These are phyloP conservation scores for Claviceps digitariae DNA, from an alignment of 2,329 filamentous ascomycete genomes.

Conservation along the genomic window DNA sequence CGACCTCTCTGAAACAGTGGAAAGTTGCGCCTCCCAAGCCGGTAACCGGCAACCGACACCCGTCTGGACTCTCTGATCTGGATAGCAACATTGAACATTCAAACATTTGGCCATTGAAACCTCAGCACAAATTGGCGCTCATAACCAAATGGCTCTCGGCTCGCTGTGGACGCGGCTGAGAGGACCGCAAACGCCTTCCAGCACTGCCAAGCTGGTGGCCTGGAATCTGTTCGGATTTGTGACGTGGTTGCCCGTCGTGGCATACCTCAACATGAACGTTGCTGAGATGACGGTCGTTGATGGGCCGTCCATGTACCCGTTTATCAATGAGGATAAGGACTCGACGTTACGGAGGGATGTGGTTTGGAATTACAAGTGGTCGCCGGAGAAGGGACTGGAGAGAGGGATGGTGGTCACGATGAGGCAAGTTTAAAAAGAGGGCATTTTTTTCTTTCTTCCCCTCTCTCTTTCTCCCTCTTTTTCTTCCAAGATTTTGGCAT, in stretches of 20 bases:
- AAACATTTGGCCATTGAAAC: too few relatives aligned
- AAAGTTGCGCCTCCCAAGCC: too few relatives aligned
- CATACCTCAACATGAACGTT: slow-evolving; percentile 48
- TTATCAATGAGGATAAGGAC: slow-evolving; percentile 54
- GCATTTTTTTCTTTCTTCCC: neutral
- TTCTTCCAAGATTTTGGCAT: neutral
- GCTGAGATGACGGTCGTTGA: slow-evolving; percentile 43
- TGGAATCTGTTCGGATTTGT: slow-evolving; percentile 38
- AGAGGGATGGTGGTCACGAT: slow-evolving; percentile 67
- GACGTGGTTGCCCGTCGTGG: slow-evolving; percentile 48
- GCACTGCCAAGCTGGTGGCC: slow-evolving; percentile 21
- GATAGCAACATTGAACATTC: too few relatives aligned
- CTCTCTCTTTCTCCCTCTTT: neutral
- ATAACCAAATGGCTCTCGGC: slow-evolving; percentile 1
- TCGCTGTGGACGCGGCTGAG: slow-evolving; percentile 22
- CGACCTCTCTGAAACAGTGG: too few relatives aligned
- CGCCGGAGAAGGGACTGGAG: slow-evolving; percentile 41
- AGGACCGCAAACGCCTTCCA: slow-evolving; percentile 8
- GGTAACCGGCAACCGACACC: too few relatives aligned
- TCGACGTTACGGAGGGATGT: slow-evolving; percentile 39
- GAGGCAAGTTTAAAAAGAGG: slow-evolving; percentile 30
- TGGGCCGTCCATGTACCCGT: slow-evolving; percentile 64
- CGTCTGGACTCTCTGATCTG: too few relatives aligned
- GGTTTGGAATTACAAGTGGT: slow-evolving; percentile 46
- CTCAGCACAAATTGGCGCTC: neutral